Evolutionary conservation across 2,329 filamentous ascomycete species (phyloP).

Genomic region (Diplodia corticola): DNA sequence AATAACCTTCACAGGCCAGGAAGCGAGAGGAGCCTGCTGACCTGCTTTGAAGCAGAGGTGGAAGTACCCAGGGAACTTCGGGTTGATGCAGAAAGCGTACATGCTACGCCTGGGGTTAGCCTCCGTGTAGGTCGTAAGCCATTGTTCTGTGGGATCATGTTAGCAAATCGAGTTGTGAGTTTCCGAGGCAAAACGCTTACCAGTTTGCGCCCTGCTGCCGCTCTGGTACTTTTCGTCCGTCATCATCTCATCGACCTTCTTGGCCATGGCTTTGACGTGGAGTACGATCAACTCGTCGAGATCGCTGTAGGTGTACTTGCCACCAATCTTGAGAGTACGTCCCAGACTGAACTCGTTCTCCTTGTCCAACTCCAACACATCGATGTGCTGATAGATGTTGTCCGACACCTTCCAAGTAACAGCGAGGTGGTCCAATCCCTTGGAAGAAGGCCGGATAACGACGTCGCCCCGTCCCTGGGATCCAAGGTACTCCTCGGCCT

Average conservation of each 20-base stretch:
- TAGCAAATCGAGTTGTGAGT: constrained; percentile 12
- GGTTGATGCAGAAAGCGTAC: constrained; percentile 94
- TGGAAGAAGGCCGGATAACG: constrained; percentile 92
- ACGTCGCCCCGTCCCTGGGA: constrained; percentile 84
- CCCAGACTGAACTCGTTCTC: constrained; percentile 96
- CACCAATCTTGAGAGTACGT: constrained; percentile 77
- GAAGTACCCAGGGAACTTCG: constrained; percentile 91
- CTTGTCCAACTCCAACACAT: constrained; percentile 95
- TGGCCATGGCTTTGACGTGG: constrained; percentile 96
- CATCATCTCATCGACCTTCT: constrained; percentile 96
- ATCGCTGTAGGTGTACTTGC: constrained; percentile 91
- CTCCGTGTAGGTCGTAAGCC: constrained; percentile 93
- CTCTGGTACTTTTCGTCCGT: constrained; percentile 91
- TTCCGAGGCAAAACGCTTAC: constrained; percentile 58
- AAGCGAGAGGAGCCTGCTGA: constrained; percentile 68
- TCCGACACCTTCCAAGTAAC: constrained; percentile 98
- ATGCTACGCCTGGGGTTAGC: constrained; percentile 92
- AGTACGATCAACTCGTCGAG: constrained; percentile 95
- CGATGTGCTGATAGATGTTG: constrained; percentile 95
- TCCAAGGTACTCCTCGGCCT: constrained; percentile 91
- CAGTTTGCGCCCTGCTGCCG: constrained; percentile 75
- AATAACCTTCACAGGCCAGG: constrained; percentile 85
- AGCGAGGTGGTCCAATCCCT: constrained; percentile 90
- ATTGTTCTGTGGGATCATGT: constrained; percentile 67
- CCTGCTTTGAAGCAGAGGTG: constrained; percentile 95